Percentiles rank a stretch among this genome's conserved stretches.
phyloP scores from a whole-genome alignment of 306 rosid genomes.

The Vigna nakashimae region DNA sequence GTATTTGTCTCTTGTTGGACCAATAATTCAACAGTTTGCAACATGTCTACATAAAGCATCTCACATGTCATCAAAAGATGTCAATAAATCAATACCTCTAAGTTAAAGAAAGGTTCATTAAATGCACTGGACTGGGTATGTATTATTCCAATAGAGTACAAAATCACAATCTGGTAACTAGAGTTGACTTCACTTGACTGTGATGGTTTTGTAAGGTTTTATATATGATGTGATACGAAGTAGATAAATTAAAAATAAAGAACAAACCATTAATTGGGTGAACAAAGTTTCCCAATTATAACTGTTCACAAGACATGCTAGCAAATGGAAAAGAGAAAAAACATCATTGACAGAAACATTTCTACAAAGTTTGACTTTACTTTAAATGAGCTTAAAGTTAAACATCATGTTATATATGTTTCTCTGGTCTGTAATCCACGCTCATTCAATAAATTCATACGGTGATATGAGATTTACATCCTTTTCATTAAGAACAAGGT shows the following conservation, averaged over 20 bases:
- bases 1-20: not conserved
- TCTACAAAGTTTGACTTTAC: not conserved
- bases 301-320: not conserved
- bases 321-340: not conserved
- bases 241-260: too few relatives aligned
- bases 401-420: not conserved
- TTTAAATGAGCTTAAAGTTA: not conserved
- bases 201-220: too few relatives aligned
- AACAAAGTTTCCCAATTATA: too few relatives aligned
- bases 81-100: not conserved
- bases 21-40: too few relatives aligned
- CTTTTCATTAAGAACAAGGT: conserved; percentile 5
- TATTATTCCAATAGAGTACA: not conserved
- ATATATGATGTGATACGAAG: too few relatives aligned
- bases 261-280: too few relatives aligned
- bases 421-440: not conserved
- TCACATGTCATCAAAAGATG: not conserved
- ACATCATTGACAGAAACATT: not conserved
- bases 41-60: not conserved
- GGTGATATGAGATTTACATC: not conserved
- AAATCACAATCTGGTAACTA: not conserved
- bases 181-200: not conserved
- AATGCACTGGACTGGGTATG: not conserved
- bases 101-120: not conserved
- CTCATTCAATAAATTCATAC: not conserved